Percentiles rank a stretch among this genome's conserved stretches.
These are phyloP conservation scores for Cnidoscolus chayamansa DNA, from an alignment of 441 rosid species.

Conservation along the genomic window DNA sequence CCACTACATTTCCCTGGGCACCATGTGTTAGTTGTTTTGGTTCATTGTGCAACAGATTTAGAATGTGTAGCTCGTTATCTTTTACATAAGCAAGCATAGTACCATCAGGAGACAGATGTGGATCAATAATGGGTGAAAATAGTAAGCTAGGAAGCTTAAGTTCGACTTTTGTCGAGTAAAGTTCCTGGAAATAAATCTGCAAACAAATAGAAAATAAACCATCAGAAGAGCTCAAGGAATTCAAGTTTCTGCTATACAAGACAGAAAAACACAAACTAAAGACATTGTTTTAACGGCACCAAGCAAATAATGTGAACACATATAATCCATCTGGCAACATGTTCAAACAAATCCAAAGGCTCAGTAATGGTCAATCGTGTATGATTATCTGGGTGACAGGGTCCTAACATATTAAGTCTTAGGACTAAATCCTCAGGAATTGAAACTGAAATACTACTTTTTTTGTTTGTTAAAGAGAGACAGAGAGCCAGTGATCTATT, in stretches of 20 bases:
- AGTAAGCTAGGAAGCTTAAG: slow-evolving; percentile 66
- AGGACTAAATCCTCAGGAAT: neutral
- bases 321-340: neutral
- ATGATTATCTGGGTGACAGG: neutral
- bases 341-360: neutral
- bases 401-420: neutral
- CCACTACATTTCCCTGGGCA: slow-evolving; percentile 57
- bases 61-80: slow-evolving; percentile 69
- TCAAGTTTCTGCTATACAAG: neutral
- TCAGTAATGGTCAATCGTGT: neutral
- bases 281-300: neutral
- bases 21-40: slow-evolving; percentile 63
- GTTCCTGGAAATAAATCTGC: slow-evolving; percentile 81
- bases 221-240: slow-evolving; percentile 18
- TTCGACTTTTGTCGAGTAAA: slow-evolving; percentile 58
- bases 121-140: slow-evolving; percentile 68
- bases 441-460: neutral
- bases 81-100: slow-evolving; percentile 66
- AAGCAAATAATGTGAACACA: neutral
- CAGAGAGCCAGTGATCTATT: neutral
- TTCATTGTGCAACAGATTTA: slow-evolving; percentile 54
- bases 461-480: too few relatives aligned
- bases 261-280: neutral
- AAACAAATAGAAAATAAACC: slow-evolving; percentile 19
- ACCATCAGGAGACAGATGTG: slow-evolving; percentile 86